phyloP scores from a whole-genome alignment of 306 rosid species.

The Gynostemma pentaphyllum region DNA sequence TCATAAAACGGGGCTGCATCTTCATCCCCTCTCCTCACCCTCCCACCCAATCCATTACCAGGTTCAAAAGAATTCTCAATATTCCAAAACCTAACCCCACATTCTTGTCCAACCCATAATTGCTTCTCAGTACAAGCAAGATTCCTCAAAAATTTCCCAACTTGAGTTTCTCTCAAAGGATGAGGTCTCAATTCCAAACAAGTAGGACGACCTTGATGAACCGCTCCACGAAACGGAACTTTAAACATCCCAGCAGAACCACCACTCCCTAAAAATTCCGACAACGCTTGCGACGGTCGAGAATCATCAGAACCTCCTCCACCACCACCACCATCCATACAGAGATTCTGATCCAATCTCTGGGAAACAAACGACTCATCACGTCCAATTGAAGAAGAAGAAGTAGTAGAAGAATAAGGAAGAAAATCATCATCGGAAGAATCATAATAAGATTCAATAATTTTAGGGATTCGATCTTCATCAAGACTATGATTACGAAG shows the following conservation, averaged over 20 bases:
- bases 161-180: constrained; percentile 88
- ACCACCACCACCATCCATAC: constrained; percentile 19
- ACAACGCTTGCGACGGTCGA: constrained; percentile 31
- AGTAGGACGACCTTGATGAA: constrained; percentile 80
- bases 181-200: constrained; percentile 92
- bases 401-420: constrained; percentile 44
- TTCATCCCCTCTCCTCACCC: constrained; percentile 83
- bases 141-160: constrained; percentile 72
- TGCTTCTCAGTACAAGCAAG: constrained; percentile 80
- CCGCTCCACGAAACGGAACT: constrained; percentile 63
- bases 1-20: constrained; percentile 84
- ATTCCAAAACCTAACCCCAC: constrained; percentile 82
- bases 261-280: constrained; percentile 67
- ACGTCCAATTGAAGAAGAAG: not conserved
- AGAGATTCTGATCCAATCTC: constrained; percentile 26
- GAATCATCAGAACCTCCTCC: constrained; percentile 18
- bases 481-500: constrained; percentile 85
- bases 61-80: constrained; percentile 39
- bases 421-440: constrained; percentile 64
- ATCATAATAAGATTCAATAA: constrained; percentile 20
- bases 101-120: constrained; percentile 91
- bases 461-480: constrained; percentile 34
- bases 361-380: constrained; percentile 31
- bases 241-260: constrained; percentile 55
- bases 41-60: constrained; percentile 63